These are phyloP conservation scores for Hypoxylon perforatum DNA, from an alignment of 495 filamentous ascomycete genomes.

Conservation along the genomic window DNA sequence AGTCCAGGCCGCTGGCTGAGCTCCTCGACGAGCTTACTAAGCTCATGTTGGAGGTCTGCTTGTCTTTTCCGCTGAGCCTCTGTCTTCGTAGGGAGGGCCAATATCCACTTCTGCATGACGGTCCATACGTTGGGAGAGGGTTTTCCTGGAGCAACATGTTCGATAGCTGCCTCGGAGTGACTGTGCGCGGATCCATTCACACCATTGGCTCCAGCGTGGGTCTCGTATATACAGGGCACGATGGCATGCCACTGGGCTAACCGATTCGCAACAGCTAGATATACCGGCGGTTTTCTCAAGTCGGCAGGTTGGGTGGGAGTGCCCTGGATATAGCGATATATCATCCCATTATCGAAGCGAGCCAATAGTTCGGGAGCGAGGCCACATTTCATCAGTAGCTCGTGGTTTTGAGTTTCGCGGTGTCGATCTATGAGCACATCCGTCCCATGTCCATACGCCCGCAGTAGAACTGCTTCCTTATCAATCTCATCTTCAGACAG, in stretches of 20 bases:
- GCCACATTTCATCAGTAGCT: constrained; percentile 77
- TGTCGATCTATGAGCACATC: constrained; percentile 96
- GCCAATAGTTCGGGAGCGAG: constrained; percentile 90
- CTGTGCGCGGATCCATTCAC: constrained; percentile 23
- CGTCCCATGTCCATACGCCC: constrained; percentile 94
- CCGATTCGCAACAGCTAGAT: constrained; percentile 81
- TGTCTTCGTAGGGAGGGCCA: constrained; percentile 79
- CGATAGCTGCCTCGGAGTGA: constrained; percentile 56
- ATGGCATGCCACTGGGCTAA: constrained; percentile 94
- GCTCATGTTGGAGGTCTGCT: constrained; percentile 75
- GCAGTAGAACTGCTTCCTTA: constrained; percentile 86
- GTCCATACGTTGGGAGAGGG: constrained; percentile 87
- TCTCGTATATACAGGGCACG: constrained; percentile 68
- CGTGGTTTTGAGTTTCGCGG: constrained; percentile 75
- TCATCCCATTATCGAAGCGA: constrained; percentile 94
- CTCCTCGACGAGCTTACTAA: constrained; percentile 72
- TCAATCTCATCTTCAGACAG: constrained; percentile 82
- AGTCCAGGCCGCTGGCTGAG: constrained; percentile 79
- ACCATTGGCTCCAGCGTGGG: constrained; percentile 39
- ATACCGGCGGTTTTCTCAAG: constrained; percentile 75
- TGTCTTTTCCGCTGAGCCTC: constrained; percentile 73
- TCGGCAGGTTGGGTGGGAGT: constrained; percentile 82
- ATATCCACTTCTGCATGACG: constrained; percentile 94
- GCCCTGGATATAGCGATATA: constrained; percentile 91
- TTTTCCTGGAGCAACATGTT: constrained; percentile 69